These are phyloP conservation scores for Penicillium macrosclerotiorum DNA, from an alignment of 495 filamentous ascomycete species.

Conservation along the genomic window DNA sequence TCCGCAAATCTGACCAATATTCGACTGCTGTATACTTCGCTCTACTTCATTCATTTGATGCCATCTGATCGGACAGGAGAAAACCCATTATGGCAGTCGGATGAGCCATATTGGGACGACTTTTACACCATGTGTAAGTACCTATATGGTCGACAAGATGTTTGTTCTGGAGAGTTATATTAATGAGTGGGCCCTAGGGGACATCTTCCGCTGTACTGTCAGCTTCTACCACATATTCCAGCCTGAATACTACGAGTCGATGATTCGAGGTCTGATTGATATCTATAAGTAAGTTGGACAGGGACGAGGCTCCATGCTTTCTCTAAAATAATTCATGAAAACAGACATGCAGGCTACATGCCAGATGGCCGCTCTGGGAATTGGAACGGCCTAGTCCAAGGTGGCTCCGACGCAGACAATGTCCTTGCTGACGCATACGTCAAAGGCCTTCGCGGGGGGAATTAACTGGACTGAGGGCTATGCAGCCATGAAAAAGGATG, in stretches of 20 bases:
- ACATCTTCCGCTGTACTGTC: conserved; percentile 29
- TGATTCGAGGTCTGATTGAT: conserved; percentile 58
- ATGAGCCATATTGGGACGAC: conserved; percentile 71
- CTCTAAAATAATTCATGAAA: not conserved
- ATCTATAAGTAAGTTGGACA: conserved; percentile 29
- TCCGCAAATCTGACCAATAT: conserved; percentile 58
- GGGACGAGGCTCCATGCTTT: not conserved
- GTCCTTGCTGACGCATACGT: conserved; percentile 35
- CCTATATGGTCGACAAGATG: not conserved
- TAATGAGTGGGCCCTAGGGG: conserved; percentile 39
- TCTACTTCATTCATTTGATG: conserved; percentile 66
- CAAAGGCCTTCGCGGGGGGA: conserved; percentile 46
- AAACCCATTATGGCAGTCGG: conserved; percentile 65
- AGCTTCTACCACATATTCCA: conserved; percentile 70
- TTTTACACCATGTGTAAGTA: conserved; percentile 38
- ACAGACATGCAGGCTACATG: conserved; percentile 51
- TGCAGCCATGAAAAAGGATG: conserved; percentile 63
- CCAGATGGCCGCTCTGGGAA: conserved; percentile 60
- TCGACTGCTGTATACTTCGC: conserved; percentile 64
- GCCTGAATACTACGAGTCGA: conserved; percentile 57
- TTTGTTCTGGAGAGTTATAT: too few relatives aligned
- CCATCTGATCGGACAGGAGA: conserved; percentile 74
- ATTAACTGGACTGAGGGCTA: conserved; percentile 55
- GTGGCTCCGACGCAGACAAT: conserved; percentile 66
- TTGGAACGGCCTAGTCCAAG: conserved; percentile 67